Evolutionary conservation across 352 stramenopile genomes (phyloP).

Genomic region (Phytophthora litchii): DNA sequence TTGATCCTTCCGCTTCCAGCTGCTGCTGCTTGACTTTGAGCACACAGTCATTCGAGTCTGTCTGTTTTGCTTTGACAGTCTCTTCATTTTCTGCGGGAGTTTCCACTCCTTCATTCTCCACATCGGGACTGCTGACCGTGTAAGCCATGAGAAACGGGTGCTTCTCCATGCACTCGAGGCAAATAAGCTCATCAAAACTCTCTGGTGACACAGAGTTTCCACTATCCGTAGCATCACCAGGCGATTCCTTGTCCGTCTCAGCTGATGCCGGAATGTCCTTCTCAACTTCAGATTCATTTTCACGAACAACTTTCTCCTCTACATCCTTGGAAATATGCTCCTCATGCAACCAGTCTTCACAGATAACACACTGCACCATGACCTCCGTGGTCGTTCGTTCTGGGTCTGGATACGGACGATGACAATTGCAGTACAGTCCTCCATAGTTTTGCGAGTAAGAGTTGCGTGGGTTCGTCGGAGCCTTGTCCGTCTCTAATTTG

Average conservation of each 20-base stretch:
- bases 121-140: conserved; percentile 35
- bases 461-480: conserved; percentile 56
- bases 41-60: conserved; percentile 24
- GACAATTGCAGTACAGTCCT: conserved; percentile 71
- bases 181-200: conserved; percentile 75
- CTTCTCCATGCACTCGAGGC: conserved; percentile 64
- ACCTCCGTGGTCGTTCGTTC: conserved; percentile 67
- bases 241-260: conserved; percentile 16
- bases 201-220: conserved; percentile 21
- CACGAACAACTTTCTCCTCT: neutral
- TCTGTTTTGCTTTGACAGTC: conserved; percentile 7
- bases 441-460: conserved; percentile 78
- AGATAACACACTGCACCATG: conserved; percentile 82
- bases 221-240: conserved; percentile 6
- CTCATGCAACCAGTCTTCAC: conserved; percentile 82
- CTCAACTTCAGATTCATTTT: conserved; percentile 2
- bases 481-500: conserved; percentile 63
- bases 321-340: conserved; percentile 56
- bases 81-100: conserved; percentile 9
- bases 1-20: conserved; percentile 23
- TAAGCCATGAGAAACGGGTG: conserved; percentile 72
- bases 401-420: conserved; percentile 76
- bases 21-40: conserved; percentile 44
- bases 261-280: neutral
- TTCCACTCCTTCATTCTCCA: conserved; percentile 11